Conservation (phyloP, 1,139 yeast genomes). For the Meyerozyma elateridarum region DNA sequence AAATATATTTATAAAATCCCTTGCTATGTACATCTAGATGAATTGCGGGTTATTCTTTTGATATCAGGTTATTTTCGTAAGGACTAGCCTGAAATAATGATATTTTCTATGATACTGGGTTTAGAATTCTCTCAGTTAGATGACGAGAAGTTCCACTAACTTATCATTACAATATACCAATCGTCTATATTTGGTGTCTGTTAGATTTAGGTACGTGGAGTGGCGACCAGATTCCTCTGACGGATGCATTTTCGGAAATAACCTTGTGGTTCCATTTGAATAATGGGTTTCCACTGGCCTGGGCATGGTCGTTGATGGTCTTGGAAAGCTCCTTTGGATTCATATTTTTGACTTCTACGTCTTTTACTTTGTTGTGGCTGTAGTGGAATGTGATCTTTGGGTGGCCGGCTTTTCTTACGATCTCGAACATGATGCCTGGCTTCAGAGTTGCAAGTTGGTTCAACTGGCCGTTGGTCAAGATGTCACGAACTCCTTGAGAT, state of each 20-base stretch:
- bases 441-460: conserved; percentile 53
- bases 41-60: too few species aligned
- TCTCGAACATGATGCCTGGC: conserved; percentile 67
- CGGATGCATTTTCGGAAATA: conserved; percentile 71
- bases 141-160: too few species aligned
- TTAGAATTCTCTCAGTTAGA: too few species aligned
- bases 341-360: conserved; percentile 51
- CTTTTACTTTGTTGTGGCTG: conserved; percentile 22
- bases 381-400: conserved; percentile 75
- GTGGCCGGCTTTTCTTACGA: conserved; percentile 71
- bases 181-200: conserved; percentile 58
- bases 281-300: conserved; percentile 36
- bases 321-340: conserved; percentile 56
- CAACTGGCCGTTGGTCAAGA: conserved; percentile 53
- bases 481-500: conserved; percentile 74
- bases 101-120: too few species aligned
- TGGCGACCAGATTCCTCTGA: conserved; percentile 98
- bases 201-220: conserved; percentile 69
- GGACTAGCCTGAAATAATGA: too few species aligned
- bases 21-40: too few species aligned
- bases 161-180: too few species aligned
- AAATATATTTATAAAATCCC: too few species aligned
- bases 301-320: conserved; percentile 52
- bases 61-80: too few species aligned
- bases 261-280: conserved; percentile 62